Conservation (phyloP, 305 asterid genomes). For the Fraxinus sp. region DNA sequence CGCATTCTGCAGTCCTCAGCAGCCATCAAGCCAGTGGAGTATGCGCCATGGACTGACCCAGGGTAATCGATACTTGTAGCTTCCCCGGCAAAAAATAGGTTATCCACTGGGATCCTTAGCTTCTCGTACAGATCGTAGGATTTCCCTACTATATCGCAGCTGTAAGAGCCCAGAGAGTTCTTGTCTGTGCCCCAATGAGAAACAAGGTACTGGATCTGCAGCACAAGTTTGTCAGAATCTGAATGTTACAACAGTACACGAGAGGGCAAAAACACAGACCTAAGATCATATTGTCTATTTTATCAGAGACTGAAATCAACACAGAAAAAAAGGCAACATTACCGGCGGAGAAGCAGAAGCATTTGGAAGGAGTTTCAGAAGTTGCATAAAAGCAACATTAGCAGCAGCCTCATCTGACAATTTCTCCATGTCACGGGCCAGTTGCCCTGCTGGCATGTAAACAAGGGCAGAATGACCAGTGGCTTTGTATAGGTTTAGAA, state of each 20-base stretch:
- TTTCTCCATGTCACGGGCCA: conserved; percentile 87
- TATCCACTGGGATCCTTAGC: conserved; percentile 85
- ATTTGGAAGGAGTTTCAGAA: conserved; percentile 76
- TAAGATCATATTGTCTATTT: background rate
- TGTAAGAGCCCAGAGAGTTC: conserved; percentile 84
- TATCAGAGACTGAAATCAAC: background rate
- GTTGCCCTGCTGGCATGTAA: conserved; percentile 96
- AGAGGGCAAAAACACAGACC: background rate
- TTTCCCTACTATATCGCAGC: conserved; percentile 78
- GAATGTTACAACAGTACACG: background rate
- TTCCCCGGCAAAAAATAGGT: conserved; percentile 92
- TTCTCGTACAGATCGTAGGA: conserved; percentile 81
- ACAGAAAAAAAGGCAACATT: conserved; percentile 16
- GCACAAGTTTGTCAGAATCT: background rate
- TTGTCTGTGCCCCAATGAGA: conserved; percentile 89
- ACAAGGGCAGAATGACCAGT: conserved; percentile 89
- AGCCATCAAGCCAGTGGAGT: conserved; percentile 87
- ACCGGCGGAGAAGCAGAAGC: conserved; percentile 69
- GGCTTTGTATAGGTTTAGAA: conserved; percentile 96
- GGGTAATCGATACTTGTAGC: conserved; percentile 86
- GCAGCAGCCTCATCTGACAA: conserved; percentile 89
- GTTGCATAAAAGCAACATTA: conserved; percentile 70
- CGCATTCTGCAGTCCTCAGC: conserved; percentile 99
- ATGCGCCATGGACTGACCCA: conserved; percentile 95
- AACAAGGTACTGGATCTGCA: conserved; percentile 85